These are phyloP conservation scores for Heterobasidion annosum DNA, from an alignment of 1,284 basidiomycete species.

Conservation along the genomic window DNA sequence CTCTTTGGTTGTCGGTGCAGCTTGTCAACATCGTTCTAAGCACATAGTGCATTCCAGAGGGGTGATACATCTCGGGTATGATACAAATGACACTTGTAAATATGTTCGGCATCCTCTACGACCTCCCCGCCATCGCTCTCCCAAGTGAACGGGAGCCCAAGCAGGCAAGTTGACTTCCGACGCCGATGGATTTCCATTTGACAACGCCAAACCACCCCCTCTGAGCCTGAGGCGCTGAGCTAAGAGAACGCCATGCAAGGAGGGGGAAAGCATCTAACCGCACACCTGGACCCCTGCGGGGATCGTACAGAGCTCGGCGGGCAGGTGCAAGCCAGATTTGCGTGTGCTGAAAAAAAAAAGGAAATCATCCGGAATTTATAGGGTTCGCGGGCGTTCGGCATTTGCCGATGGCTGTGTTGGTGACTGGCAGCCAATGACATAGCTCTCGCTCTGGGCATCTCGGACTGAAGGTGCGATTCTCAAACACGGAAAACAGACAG, in stretches of 20 bases:
- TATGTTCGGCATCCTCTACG: slow-evolving; percentile 11
- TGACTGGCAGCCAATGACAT: too few relatives aligned
- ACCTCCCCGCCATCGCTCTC: slow-evolving; percentile 8
- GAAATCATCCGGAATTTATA: background rate
- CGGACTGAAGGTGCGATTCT: too few relatives aligned
- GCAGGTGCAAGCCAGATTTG: slow-evolving; percentile 21
- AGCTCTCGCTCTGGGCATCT: too few relatives aligned
- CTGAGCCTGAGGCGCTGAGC: slow-evolving; percentile 24
- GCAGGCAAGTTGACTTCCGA: slow-evolving; percentile 9
- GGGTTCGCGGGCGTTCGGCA: background rate
- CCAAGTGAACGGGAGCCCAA: background rate
- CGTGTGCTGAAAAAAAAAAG: slow-evolving; percentile 1
- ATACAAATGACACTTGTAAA: background rate
- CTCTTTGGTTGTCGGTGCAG: too few relatives aligned
- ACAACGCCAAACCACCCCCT: slow-evolving; percentile 40
- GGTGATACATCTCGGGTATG: background rate
- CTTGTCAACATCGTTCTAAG: too few relatives aligned
- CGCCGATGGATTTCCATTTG: slow-evolving; percentile 17
- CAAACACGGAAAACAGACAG: too few relatives aligned
- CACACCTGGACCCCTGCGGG: slow-evolving; percentile 17
- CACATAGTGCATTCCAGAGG: too few relatives aligned
- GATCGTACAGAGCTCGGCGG: slow-evolving; percentile 19
- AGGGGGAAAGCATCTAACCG: slow-evolving; percentile 33
- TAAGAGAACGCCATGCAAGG: slow-evolving; percentile 20
- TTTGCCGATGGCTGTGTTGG: background rate